A percentile compares a stretch with the other conserved stretches of the same genome.
Conservation (phyloP, 495 filamentous ascomycete species). For the Xylaria longipes region DNA sequence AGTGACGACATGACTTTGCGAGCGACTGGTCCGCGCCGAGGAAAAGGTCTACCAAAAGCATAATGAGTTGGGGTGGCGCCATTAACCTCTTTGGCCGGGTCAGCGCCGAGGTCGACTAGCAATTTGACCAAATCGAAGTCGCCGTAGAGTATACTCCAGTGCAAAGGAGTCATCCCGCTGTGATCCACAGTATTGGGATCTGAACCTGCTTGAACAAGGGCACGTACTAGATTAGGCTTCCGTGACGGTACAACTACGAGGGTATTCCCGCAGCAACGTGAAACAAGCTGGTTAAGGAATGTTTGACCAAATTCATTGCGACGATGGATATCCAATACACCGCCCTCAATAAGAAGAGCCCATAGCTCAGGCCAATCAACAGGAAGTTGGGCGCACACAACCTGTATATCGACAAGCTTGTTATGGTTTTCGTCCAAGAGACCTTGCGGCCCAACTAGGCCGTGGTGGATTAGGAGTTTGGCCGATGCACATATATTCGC, state of each 20-base stretch:
- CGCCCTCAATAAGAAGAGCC: neutral
- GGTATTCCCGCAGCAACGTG: neutral
- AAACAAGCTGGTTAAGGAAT: neutral
- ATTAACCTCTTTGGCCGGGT: neutral
- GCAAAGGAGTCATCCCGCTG: neutral
- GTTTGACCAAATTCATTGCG: constrained; percentile 7
- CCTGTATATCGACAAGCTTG: neutral
- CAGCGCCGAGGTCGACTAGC: neutral
- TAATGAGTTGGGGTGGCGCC: neutral
- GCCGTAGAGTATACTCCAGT: neutral
- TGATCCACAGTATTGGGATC: neutral
- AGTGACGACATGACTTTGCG: neutral
- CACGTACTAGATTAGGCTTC: neutral
- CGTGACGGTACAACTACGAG: neutral
- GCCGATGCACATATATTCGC: neutral
- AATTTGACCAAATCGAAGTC: neutral
- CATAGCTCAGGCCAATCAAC: neutral
- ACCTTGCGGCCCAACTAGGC: neutral
- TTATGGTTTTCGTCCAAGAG: neutral
- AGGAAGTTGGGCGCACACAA: neutral
- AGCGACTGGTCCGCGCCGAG: neutral
- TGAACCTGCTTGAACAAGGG: neutral
- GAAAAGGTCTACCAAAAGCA: neutral
- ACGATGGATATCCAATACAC: neutral
- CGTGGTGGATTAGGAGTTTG: neutral